Conservation (phyloP, 805 yeast species). For the Yarrowia yakushimensis region DNA sequence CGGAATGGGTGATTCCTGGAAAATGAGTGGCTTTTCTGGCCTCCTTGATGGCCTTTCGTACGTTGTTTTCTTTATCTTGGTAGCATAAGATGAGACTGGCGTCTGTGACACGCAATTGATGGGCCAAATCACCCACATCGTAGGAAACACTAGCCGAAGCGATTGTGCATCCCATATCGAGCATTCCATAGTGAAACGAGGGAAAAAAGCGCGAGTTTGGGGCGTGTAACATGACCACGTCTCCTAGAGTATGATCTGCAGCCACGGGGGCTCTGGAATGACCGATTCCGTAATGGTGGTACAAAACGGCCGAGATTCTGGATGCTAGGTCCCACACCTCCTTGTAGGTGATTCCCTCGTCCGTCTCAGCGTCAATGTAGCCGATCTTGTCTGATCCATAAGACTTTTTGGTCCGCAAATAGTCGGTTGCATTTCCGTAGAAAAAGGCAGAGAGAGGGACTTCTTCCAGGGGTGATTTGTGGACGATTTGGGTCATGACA, state of each 20-base stretch:
- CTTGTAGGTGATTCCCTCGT: not conserved
- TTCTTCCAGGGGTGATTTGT: not conserved
- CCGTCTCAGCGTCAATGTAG: not conserved
- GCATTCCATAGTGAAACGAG: constrained; percentile 12
- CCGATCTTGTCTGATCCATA: not conserved
- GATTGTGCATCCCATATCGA: constrained; percentile 10
- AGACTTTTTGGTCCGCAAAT: not conserved
- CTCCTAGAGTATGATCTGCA: not conserved
- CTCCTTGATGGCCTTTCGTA: not conserved
- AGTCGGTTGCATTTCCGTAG: constrained; percentile 16
- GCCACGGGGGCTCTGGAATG: not conserved
- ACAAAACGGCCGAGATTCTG: not conserved
- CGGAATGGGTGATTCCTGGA: not conserved
- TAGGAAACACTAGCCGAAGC: not conserved
- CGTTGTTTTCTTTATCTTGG: not conserved
- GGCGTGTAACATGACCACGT: not conserved
- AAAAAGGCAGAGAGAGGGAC: not conserved
- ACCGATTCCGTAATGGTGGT: not conserved
- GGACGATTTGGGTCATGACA: constrained; percentile 3
- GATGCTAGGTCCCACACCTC: not conserved
- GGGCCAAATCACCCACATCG: constrained; percentile 6
- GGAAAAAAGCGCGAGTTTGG: not conserved
- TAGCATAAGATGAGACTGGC: not conserved
- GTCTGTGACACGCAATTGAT: constrained; percentile 25
- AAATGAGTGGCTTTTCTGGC: constrained; percentile 42